These are phyloP conservation scores for Suillus subalutaceus DNA, from an alignment of 768 basidiomycete genomes.

Conservation along the genomic window DNA sequence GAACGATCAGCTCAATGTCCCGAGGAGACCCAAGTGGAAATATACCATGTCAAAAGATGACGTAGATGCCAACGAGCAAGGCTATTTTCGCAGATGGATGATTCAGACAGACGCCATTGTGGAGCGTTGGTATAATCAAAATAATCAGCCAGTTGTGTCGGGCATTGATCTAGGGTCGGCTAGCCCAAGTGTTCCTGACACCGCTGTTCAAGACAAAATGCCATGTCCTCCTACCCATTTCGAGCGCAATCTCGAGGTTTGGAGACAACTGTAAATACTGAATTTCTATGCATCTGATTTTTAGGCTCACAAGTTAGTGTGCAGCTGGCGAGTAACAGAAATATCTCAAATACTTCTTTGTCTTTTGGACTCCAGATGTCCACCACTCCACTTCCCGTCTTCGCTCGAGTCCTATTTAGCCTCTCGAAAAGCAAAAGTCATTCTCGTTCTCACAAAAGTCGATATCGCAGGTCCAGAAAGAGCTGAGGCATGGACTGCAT, in stretches of 20 bases:
- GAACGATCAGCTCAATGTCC: conserved; percentile 31
- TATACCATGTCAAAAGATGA: conserved; percentile 87
- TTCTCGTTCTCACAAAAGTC: conserved; percentile 85
- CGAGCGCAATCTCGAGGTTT: conserved; percentile 92
- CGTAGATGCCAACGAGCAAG: conserved; percentile 90
- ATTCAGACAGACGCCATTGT: conserved; percentile 61
- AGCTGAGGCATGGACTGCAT: conserved; percentile 65
- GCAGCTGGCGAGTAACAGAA: conserved; percentile 92
- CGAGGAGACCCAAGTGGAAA: conserved; percentile 83
- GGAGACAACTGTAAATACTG: conserved; percentile 77
- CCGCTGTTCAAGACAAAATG: conserved; percentile 34
- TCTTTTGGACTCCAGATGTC: conserved; percentile 88
- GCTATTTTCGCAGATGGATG: conserved; percentile 80
- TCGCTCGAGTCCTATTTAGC: conserved; percentile 71
- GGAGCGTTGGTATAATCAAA: conserved; percentile 48
- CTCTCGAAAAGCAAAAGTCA: conserved; percentile 32
- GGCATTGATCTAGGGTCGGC: conserved; percentile 13
- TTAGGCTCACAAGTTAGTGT: conserved; percentile 6
- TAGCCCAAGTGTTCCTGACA: conserved; percentile 10
- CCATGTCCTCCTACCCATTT: conserved; percentile 76
- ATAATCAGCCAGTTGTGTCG: conserved; percentile 12
- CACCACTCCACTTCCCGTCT: conserved; percentile 82
- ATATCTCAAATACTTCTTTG: conserved; percentile 87
- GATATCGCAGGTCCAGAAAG: conserved; percentile 78
- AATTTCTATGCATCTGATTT: conserved; percentile 5